These are phyloP conservation scores for Linnemannia elongata DNA, from an alignment of 192 early-diverging fungal genomes.

Conservation along the genomic window DNA sequence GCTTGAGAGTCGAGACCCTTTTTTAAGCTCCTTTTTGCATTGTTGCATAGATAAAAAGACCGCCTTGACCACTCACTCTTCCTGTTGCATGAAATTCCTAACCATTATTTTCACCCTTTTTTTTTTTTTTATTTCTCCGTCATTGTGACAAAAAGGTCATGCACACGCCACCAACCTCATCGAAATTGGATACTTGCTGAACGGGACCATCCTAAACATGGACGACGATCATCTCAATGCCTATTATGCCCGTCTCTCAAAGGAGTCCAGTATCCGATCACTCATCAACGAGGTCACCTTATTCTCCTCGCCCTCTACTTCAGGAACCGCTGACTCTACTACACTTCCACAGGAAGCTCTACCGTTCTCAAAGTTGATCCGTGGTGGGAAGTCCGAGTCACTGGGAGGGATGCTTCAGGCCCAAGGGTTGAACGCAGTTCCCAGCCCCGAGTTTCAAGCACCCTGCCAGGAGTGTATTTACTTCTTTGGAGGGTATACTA, in stretches of 20 bases:
- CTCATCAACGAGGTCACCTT: not conserved
- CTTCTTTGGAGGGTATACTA: conserved; percentile 44
- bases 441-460: conserved; percentile 15
- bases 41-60: not conserved
- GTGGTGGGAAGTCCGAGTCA: conserved; percentile 25
- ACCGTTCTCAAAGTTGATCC: conserved; percentile 13
- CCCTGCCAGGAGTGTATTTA: conserved; percentile 26
- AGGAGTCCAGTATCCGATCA: conserved; percentile 27
- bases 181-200: conserved; percentile 45
- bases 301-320: not conserved
- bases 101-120: not conserved
- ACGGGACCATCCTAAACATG: conserved; percentile 13
- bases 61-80: no score
- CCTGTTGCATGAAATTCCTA: not conserved
- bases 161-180: conserved; percentile 39
- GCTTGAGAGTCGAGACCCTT: not conserved
- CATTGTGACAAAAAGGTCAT: conserved; percentile 21
- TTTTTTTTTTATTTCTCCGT: no score
- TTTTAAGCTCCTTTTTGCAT: not conserved
- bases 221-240: conserved; percentile 20
- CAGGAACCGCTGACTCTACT: not conserved
- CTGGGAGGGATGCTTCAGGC: conserved; percentile 44
- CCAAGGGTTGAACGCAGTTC: conserved; percentile 24
- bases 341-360: not conserved
- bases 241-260: not conserved